Conservation (phyloP, 352 stramenopile species). For the Phytopythium delawarense region DNA sequence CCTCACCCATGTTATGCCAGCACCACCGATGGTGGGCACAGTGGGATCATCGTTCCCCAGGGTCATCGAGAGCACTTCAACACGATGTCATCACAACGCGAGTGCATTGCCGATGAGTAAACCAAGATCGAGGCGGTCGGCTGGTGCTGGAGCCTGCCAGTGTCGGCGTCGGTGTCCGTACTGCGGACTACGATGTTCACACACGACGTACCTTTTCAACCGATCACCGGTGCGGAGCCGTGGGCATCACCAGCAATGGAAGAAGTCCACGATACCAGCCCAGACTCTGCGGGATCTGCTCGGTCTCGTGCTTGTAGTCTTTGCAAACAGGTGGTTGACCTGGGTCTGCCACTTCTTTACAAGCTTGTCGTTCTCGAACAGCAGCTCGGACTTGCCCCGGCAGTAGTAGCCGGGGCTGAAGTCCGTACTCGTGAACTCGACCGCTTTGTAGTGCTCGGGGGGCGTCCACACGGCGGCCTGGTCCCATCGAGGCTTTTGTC, state of each 20-base stretch:
- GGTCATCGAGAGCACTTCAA: not conserved
- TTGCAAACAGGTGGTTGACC: not conserved
- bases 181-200: too few relatives aligned
- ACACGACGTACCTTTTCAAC: too few relatives aligned
- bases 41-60: not conserved
- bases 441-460: not conserved
- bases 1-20: not conserved
- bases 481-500: not conserved
- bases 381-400: not conserved
- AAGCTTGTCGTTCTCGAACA: not conserved
- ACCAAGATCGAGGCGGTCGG: too few relatives aligned
- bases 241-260: not conserved
- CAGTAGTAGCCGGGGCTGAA: not conserved
- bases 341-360: not conserved
- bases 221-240: too few relatives aligned
- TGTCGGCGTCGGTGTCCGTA: too few relatives aligned
- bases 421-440: not conserved
- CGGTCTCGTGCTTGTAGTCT: not conserved
- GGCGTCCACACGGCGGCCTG: not conserved
- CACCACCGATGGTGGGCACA: not conserved
- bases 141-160: too few relatives aligned
- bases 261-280: not conserved
- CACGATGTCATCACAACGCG: too few relatives aligned
- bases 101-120: too few relatives aligned
- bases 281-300: not conserved